These are phyloP conservation scores for Fragaria iinumae DNA, from an alignment of 306 rosid species.

Conservation along the genomic window DNA sequence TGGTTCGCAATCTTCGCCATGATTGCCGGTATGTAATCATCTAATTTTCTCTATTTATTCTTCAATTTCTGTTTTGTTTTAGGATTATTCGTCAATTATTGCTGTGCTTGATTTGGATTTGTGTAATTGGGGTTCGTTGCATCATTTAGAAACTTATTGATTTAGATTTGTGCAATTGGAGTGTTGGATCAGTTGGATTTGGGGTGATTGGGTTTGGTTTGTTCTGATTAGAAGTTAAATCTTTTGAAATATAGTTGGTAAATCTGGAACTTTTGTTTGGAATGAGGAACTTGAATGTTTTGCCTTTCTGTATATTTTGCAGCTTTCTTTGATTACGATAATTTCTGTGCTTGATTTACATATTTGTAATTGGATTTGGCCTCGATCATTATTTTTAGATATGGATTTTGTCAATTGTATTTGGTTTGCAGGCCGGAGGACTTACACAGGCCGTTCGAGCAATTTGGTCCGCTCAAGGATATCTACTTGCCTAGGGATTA, in stretches of 20 bases:
- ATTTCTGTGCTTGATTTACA: neutral
- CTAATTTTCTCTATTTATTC: neutral
- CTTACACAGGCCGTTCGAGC: constrained; percentile 62
- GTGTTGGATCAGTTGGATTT: neutral
- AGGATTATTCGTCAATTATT: neutral
- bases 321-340: neutral
- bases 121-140: neutral
- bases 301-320: neutral
- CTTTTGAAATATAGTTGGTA: no score
- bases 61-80: neutral
- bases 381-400: neutral
- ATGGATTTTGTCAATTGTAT: neutral
- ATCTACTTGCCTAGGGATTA: constrained; percentile 81
- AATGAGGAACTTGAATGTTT: no score
- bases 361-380: neutral
- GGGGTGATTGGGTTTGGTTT: neutral
- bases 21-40: constrained; percentile 54
- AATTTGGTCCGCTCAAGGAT: constrained; percentile 79
- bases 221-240: neutral
- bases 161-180: neutral
- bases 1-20: constrained; percentile 74
- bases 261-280: neutral
- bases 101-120: neutral
- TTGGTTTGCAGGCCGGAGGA: constrained; percentile 60
- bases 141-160: neutral